Evolutionary conservation across 129 eudicot species (phyloP), one percentile per base, ranked within the genome.

Genomic region (Kitagawia praeruptora): DNA sequence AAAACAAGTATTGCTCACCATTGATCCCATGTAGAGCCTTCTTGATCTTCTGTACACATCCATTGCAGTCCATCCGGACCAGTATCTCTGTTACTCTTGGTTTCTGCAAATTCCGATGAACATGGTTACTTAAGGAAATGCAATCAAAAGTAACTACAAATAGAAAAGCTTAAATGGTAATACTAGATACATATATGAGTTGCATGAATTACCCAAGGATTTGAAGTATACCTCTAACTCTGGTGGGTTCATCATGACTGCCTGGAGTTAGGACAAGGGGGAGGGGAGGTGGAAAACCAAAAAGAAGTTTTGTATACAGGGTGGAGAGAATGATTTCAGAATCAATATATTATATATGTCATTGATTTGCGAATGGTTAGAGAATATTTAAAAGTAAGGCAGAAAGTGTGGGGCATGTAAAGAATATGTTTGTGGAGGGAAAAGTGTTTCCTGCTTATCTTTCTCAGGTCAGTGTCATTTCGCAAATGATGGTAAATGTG

Each of bases 21-120:
- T 88, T 79, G 79, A 94, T 88, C 84, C 96, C 85, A 81, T 86
- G 87, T 9, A 95, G 82, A 58, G 96, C 98, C 81, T 88, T 94
- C 87, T 94, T 94, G 88, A 94, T 84, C 88, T 91, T 92, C 82
- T 94, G 97, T 61, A 92, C 98, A 49, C 98, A 94, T 38, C 98
- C 98, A 51, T 94, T 94, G 74, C 98, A 94, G 77, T 94, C 98
- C 82, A 94, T 92, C 48, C 97, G 84, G 48, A 94, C 98, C 74
- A 83, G 84, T 67, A 94, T 90, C 87, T 94, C 93, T 15, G 92
- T 94, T 46, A 94, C 88, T 41, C 85, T 85, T 45, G 97, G 87
- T 78, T 84, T 86, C 98, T 94, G 92, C 93, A 88, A 46, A 69
- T 84, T 69, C 42, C 67, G 31, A 54, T 49, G 78, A 70, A 75